Base-by-base conservation (phyloP, 177 flowering plant genomes). In the Vitis hybrid region DNA sequence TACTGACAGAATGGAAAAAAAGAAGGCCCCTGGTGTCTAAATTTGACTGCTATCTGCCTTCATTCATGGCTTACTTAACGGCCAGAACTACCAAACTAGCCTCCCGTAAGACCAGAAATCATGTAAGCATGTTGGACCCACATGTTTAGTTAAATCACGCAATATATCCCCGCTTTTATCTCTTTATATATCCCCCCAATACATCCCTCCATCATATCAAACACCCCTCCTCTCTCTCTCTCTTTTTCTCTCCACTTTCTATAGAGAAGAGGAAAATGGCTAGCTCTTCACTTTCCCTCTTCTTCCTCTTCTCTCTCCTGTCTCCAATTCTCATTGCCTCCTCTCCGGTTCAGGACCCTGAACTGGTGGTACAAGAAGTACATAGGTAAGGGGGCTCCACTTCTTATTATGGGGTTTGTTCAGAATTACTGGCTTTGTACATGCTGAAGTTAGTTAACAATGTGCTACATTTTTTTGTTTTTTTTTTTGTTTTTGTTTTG, bases 331-430 rank as follows among this genome's bases (percentile, higher is more conserved):
- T 77, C 74, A 56, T 81, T 79, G 73, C 83, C 62, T 75, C 86
- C 11, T 77, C 81, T 4, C 55, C 78, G 0, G 71, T 73, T 52
- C 88, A 78, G 18, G 82, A 88, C 78, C 90, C 97, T 47, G 89
- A 89, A 49, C 54, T 73, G 0, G 85, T 91, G 0, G 92, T 79
- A 31, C 73, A 87, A 66, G 85, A 91, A 56, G 92, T 90, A 2
- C 84, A 87, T n/a, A 84, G 84, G 95, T 87, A 81, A 52, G 28
- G 2, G n/a, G 24, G 13, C 56, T 60, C 62, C 70, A 65, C 50
- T 9, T 28, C 6, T 22, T 13, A 59, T 7, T 56, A 3, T 47
- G 15, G 8, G 31, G 31, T 0, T 28, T 28, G 31, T 28, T 28
- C 47, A 38, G 47, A 38, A 38, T 38, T 38, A 38, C 9, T 1